Percentiles rank a stretch among this genome's conserved stretches.
phyloP scores from a whole-genome alignment of 176 grass and related monocot species.

The Bolboschoenus planiculmis region DNA sequence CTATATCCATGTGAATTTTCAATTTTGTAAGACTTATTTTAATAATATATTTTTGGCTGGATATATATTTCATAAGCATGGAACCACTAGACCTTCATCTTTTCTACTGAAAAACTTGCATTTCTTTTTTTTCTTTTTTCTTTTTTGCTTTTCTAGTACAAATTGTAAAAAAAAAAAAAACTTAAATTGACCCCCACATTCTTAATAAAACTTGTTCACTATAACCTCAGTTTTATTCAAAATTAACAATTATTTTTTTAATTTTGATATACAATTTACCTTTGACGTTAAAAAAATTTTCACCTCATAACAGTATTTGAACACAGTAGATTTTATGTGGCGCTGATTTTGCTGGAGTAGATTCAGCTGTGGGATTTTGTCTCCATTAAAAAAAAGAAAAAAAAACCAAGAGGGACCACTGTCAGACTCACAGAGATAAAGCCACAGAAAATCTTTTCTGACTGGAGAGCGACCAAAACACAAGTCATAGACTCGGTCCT shows the following conservation, averaged over 20 bases:
- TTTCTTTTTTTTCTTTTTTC: too few species aligned
- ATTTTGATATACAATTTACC: neutral
- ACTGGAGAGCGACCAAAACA: neutral
- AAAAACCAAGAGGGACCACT: neutral
- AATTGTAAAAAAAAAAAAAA: neutral
- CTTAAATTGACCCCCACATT: neutral
- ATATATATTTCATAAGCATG: neutral
- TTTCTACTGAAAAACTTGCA: neutral
- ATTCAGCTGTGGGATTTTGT: neutral
- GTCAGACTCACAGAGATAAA: neutral
- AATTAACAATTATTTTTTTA: neutral
- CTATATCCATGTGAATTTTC: neutral
- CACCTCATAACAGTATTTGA: neutral
- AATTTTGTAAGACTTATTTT: neutral
- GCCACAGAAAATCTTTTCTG: neutral
- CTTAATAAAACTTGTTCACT: neutral
- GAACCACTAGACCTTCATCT: neutral
- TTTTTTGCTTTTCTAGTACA: neutral
- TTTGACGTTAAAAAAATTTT: neutral
- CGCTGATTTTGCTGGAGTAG: neutral
- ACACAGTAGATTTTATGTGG: neutral
- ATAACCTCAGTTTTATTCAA: neutral
- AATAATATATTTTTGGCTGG: neutral
- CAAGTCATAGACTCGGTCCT: neutral
- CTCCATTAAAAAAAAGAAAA: neutral